Conservation (phyloP, 2,329 filamentous ascomycete species). For the Cercospora canescens region DNA sequence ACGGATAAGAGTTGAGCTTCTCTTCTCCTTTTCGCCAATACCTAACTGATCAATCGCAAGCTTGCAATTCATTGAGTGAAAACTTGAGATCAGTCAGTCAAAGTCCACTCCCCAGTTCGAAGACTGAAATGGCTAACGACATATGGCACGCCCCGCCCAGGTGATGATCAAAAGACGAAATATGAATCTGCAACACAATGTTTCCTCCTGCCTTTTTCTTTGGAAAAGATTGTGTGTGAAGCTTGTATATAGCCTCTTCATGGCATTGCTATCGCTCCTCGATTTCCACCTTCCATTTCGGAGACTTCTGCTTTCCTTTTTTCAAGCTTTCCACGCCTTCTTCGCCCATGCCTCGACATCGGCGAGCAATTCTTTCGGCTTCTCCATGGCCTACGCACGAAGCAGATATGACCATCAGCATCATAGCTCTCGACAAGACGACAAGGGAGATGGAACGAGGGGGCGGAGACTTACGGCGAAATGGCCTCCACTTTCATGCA, state of each 20-base stretch:
- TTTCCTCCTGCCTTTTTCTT: too few relatives aligned
- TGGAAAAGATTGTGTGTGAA: too few relatives aligned
- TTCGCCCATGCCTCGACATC: conserved; percentile 38
- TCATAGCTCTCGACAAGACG: neutral
- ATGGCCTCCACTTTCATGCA: conserved; percentile 43
- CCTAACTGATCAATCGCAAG: neutral
- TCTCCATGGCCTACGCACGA: conserved; percentile 36
- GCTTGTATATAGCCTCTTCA: neutral
- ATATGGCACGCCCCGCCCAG: too few relatives aligned
- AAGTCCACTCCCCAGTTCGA: too few relatives aligned
- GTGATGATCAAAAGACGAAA: too few relatives aligned
- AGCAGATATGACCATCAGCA: neutral
- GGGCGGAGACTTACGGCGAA: conserved; percentile 31
- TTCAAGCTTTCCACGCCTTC: conserved; percentile 31
- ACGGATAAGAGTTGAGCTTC: neutral
- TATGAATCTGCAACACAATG: too few relatives aligned
- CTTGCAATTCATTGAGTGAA: neutral
- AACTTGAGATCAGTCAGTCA: neutral
- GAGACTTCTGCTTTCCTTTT: neutral
- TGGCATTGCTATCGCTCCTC: neutral
- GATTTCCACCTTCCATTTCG: neutral
- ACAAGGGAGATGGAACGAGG: neutral
- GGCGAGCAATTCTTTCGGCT: conserved; percentile 33
- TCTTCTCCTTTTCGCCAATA: neutral
- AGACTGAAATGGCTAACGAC: too few relatives aligned